A percentile compares a stretch with the other conserved stretches of the same genome.
phyloP scores from a whole-genome alignment of 768 basidiomycete species.

The Ephemerocybe angulata region DNA sequence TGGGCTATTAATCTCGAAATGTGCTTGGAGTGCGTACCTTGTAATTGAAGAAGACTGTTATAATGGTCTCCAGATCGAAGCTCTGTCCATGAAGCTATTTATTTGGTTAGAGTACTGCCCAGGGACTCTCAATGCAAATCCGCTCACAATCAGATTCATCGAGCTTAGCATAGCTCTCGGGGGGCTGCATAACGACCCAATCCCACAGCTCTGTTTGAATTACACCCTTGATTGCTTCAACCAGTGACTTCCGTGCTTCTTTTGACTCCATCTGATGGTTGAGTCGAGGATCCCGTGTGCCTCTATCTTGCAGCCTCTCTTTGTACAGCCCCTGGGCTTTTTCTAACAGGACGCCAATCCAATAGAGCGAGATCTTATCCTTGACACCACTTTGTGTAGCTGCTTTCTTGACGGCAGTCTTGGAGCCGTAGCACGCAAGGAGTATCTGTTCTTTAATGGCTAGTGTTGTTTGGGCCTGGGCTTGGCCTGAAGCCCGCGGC shows the following conservation, averaged over 20 bases:
- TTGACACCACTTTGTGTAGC: slow-evolving; percentile 25
- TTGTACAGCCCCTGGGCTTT: slow-evolving; percentile 1
- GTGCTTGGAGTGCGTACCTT: too few relatives aligned
- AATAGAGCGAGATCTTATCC: slow-evolving; percentile 25
- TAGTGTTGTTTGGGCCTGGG: too few relatives aligned
- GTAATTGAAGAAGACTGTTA: too few relatives aligned
- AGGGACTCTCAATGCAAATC: too few relatives aligned
- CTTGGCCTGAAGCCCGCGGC: too few relatives aligned
- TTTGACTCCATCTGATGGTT: slow-evolving; percentile 2
- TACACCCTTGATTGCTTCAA: slow-evolving; percentile 6
- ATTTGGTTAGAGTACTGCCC: too few relatives aligned
- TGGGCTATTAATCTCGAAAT: too few relatives aligned
- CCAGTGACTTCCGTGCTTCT: slow-evolving; percentile 8
- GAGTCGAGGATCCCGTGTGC: slow-evolving; percentile 1
- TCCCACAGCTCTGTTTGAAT: slow-evolving; percentile 18
- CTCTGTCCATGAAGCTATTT: too few relatives aligned
- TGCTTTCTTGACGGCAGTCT: slow-evolving; percentile 3
- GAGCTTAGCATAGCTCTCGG: slow-evolving; percentile 5
- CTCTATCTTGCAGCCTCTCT: not conserved
- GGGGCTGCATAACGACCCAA: slow-evolving; percentile 20
- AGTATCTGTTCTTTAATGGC: not conserved
- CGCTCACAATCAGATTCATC: slow-evolving; percentile 6
- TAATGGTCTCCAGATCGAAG: too few relatives aligned
- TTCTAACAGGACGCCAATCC: slow-evolving; percentile 20
- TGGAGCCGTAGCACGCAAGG: slow-evolving; percentile 16